phyloP scores from a whole-genome alignment of 441 rosid genomes.

The Aleurites moluccanus region DNA sequence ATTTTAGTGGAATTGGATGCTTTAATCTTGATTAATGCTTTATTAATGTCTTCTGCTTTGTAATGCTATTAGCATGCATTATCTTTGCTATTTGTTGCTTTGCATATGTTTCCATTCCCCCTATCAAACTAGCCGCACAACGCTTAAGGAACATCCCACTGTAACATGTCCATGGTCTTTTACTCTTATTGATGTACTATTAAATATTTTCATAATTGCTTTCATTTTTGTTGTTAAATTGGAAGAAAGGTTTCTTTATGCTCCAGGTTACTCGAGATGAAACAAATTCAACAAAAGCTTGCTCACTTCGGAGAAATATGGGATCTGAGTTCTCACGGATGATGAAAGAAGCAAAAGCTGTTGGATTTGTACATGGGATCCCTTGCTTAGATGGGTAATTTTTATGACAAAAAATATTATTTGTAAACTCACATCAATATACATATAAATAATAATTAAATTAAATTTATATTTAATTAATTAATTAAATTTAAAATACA shows the following conservation, averaged over 20 bases:
- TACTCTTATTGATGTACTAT: neutral
- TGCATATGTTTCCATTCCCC: slow-evolving; percentile 90
- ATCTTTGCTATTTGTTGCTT: slow-evolving; percentile 8
- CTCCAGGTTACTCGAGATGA: slow-evolving; percentile 54
- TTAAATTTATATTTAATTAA: no score
- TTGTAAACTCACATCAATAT: no score
- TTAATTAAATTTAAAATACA: no score
- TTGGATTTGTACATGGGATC: slow-evolving; percentile 77
- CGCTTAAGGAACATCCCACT: slow-evolving; percentile 40
- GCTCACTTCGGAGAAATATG: slow-evolving; percentile 78
- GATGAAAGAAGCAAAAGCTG: slow-evolving; percentile 73
- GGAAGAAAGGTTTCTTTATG: slow-evolving; percentile 11
- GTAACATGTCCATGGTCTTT: slow-evolving; percentile 2
- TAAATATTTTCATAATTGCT: neutral
- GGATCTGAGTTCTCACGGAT: slow-evolving; percentile 89
- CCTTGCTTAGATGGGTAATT: slow-evolving; percentile 91
- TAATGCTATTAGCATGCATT: no score
- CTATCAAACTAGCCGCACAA: slow-evolving; percentile 74
- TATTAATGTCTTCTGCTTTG: neutral
- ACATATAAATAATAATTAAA: no score
- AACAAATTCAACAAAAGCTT: slow-evolving; percentile 37
- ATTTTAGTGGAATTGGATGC: neutral
- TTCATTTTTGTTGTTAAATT: slow-evolving; percentile 2
- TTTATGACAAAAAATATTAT: no score
- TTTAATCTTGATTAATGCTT: slow-evolving; percentile 1